phyloP scores from a whole-genome alignment of 1,284 basidiomycete species.

The Baeospora myosura region DNA sequence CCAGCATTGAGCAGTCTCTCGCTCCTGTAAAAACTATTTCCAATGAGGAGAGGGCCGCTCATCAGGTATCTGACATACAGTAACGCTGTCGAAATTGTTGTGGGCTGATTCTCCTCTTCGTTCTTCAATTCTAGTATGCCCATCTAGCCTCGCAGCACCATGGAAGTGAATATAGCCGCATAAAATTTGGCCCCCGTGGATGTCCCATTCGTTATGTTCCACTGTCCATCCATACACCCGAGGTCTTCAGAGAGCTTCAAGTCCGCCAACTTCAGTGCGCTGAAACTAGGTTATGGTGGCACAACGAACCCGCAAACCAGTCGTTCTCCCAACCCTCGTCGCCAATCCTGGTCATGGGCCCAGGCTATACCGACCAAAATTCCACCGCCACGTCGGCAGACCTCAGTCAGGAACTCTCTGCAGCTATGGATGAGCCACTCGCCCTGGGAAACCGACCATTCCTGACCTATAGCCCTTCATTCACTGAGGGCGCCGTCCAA shows the following conservation, averaged over 20 bases:
- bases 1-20: too few relatives aligned
- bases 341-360: too few relatives aligned
- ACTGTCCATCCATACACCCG: conserved; percentile 62
- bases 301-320: conserved; percentile 17
- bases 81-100: too few relatives aligned
- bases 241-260: conserved; percentile 53
- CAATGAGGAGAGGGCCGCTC: too few relatives aligned
- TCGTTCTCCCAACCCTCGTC: too few relatives aligned
- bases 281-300: conserved; percentile 49
- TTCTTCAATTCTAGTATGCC: conserved; percentile 47
- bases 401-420: conserved; percentile 42
- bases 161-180: conserved; percentile 64
- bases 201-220: conserved; percentile 59
- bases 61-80: too few relatives aligned
- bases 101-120: too few relatives aligned
- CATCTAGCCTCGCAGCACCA: conserved; percentile 76
- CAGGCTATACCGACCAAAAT: too few relatives aligned
- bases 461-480: conserved; percentile 12
- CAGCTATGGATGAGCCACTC: conserved; percentile 41
- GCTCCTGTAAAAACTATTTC: too few relatives aligned
- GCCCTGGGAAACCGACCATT: conserved; percentile 14
- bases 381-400: conserved; percentile 7
- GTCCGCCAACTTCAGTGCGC: conserved; percentile 48
- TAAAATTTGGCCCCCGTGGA: conserved; percentile 68
- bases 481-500: conserved; percentile 8